Conservation (phyloP, 192 early-diverging fungal species). For the Rhizoclosmatium sp. region DNA sequence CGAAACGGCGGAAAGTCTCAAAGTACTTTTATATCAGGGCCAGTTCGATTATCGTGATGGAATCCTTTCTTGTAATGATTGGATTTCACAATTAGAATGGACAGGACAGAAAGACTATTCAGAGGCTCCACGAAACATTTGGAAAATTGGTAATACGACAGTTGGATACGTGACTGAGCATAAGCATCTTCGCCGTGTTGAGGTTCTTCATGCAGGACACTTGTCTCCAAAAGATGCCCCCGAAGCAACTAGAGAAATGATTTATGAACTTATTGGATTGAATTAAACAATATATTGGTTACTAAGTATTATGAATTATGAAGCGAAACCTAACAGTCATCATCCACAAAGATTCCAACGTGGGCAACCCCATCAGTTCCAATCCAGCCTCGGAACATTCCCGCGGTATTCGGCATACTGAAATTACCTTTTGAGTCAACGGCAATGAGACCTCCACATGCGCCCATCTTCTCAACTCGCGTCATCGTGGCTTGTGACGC, state of each 20-base stretch:
- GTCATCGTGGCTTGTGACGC: conserved; percentile 45
- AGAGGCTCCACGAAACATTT: conserved; percentile 43
- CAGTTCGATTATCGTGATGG: conserved; percentile 88
- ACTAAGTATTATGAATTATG: not conserved
- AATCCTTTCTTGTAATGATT: conserved; percentile 66
- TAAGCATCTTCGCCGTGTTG: conserved; percentile 61
- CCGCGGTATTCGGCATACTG: conserved; percentile 46
- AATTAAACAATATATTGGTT: not conserved
- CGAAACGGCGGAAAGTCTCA: not conserved
- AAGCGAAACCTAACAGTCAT: conserved; percentile 17
- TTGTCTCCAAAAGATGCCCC: conserved; percentile 75
- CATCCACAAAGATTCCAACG: conserved; percentile 47
- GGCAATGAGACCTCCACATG: conserved; percentile 54
- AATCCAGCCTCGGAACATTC: conserved; percentile 59
- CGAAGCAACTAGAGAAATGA: conserved; percentile 45
- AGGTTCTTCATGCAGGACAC: conserved; percentile 77
- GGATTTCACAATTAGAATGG: conserved; percentile 74
- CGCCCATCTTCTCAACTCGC: conserved; percentile 42
- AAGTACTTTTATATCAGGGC: conserved; percentile 77
- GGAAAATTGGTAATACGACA: conserved; percentile 44
- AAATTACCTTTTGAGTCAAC: conserved; percentile 49
- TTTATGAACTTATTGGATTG: conserved; percentile 48
- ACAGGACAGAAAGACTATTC: conserved; percentile 57
- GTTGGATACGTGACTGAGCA: conserved; percentile 69
- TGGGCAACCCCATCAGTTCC: conserved; percentile 44